Conservation (phyloP, 2,329 filamentous ascomycete species). For the Penicillium sp. region DNA sequence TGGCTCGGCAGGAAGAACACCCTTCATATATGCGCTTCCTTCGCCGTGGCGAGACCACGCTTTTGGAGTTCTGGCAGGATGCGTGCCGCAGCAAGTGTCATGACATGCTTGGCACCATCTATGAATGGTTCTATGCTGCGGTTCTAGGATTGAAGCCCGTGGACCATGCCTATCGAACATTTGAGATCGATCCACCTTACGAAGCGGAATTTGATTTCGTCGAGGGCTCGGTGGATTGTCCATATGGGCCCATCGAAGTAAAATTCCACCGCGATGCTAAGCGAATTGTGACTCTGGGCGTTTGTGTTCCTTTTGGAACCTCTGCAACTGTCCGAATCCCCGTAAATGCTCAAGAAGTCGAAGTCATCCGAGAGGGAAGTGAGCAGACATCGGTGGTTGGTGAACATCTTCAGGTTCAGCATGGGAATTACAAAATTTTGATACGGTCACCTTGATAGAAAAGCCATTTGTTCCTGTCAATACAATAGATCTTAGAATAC, state of each 20-base stretch:
- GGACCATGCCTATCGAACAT: constrained; percentile 47
- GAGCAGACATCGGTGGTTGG: background rate
- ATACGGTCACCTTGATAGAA: background rate
- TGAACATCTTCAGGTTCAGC: background rate
- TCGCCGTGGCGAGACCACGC: constrained; percentile 61
- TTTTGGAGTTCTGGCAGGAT: constrained; percentile 81
- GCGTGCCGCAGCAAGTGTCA: constrained; percentile 74
- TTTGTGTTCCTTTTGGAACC: constrained; percentile 18
- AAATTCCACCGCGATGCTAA: constrained; percentile 11
- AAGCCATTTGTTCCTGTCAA: background rate
- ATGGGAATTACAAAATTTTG: constrained; percentile 1
- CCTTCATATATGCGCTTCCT: constrained; percentile 55
- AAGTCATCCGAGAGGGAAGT: background rate
- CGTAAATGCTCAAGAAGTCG: background rate
- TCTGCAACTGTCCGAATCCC: constrained; percentile 12
- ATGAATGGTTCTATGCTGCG: constrained; percentile 54
- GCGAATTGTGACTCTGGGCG: background rate
- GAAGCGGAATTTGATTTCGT: constrained; percentile 45
- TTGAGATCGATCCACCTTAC: constrained; percentile 46
- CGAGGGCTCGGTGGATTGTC: constrained; percentile 27
- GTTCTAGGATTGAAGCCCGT: constrained; percentile 46
- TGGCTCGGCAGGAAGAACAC: constrained; percentile 54
- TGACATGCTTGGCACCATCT: constrained; percentile 55
- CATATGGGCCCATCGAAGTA: constrained; percentile 26
- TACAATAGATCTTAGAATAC: background rate